These are phyloP conservation scores for Mycena belliarum DNA, from an alignment of 768 basidiomycete species.

Conservation along the genomic window DNA sequence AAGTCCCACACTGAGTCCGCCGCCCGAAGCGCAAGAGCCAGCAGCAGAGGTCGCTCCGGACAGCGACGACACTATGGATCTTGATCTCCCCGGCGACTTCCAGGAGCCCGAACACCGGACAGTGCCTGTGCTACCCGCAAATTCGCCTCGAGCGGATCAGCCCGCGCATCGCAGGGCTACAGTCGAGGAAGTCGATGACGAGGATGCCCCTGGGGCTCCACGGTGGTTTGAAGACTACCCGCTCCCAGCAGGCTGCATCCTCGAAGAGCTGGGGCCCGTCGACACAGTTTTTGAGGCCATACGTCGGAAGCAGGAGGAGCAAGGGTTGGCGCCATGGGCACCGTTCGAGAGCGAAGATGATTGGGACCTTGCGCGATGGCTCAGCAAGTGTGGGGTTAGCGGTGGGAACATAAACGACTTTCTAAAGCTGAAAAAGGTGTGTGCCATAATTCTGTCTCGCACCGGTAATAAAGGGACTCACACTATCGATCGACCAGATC, in stretches of 20 bases:
- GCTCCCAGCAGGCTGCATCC: no score
- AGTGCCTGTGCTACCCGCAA: no score
- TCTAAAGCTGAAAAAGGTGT: conserved; percentile 7
- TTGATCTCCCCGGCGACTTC: no score
- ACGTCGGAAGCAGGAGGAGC: background rate
- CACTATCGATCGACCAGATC: background rate
- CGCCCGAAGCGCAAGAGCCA: no score
- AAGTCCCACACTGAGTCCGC: no score
- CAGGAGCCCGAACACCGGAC: no score
- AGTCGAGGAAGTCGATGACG: background rate
- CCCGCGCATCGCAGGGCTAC: background rate
- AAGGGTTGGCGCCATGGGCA: background rate
- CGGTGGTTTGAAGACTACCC: background rate
- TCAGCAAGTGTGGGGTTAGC: conserved; percentile 8
- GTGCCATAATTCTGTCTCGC: background rate
- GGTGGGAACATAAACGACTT: conserved; percentile 1
- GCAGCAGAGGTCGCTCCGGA: no score
- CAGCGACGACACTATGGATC: no score
- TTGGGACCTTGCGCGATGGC: conserved; percentile 15
- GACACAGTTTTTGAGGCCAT: conserved; percentile 7
- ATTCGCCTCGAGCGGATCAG: background rate
- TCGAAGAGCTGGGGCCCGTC: background rate
- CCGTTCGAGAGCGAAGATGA: conserved; percentile 13
- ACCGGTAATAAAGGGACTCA: background rate
- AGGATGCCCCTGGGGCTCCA: background rate